phyloP scores from a whole-genome alignment of 108 stramenopile genomes.

The Craspedostauros australis region DNA sequence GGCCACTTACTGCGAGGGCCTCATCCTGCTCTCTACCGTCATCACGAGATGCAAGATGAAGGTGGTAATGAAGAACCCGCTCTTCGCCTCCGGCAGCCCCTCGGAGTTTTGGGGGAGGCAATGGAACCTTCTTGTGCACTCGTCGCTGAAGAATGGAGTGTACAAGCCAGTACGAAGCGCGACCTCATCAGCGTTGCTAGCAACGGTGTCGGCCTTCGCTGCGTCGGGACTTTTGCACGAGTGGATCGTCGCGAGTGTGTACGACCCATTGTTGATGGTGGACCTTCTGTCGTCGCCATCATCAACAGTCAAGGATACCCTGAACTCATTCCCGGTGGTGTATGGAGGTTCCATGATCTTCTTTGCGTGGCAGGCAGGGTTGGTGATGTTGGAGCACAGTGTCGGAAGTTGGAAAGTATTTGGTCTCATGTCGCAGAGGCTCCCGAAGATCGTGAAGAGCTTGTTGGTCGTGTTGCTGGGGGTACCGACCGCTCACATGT shows the following conservation, averaged over 20 bases:
- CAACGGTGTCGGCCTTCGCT: slow-evolving; percentile 49
- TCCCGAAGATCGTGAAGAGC: slow-evolving; percentile 38
- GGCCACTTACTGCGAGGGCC: slow-evolving; percentile 44
- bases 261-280: background rate
- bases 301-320: background rate
- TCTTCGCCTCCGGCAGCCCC: slow-evolving; percentile 41
- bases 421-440: slow-evolving; percentile 1
- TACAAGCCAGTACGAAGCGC: slow-evolving; percentile 52
- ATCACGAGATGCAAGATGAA: slow-evolving; percentile 21
- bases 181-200: slow-evolving; percentile 9
- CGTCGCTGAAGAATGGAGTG: slow-evolving; percentile 57
- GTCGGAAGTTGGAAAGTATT: too few species aligned
- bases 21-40: slow-evolving; percentile 25
- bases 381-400: slow-evolving; percentile 40
- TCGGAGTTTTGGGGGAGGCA: slow-evolving; percentile 69
- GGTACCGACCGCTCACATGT: slow-evolving; percentile 58
- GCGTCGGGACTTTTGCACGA: slow-evolving; percentile 73
- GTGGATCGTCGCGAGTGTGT: slow-evolving; percentile 33
- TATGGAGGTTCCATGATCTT: slow-evolving; percentile 45
- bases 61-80: slow-evolving; percentile 37
- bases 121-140: slow-evolving; percentile 67
- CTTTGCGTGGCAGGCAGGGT: slow-evolving; percentile 59
- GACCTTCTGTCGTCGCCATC: background rate
- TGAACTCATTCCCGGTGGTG: slow-evolving; percentile 1
- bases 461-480: slow-evolving; percentile 36